phyloP scores from a whole-genome alignment of 1,139 yeast species.

The Saccharomyces hybrid region DNA sequence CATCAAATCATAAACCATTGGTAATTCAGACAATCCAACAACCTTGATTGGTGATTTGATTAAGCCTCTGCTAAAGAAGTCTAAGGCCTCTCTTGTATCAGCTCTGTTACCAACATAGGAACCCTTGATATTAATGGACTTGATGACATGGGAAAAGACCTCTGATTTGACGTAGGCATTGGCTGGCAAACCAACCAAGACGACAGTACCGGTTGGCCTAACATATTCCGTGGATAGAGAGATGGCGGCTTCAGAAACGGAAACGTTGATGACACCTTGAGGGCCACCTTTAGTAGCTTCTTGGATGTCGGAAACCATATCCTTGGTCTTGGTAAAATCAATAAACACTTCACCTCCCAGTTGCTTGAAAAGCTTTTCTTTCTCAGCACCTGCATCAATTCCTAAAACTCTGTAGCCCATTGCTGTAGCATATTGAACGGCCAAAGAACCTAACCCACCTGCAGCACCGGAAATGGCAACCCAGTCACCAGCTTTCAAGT shows the following conservation, averaged over 20 bases:
- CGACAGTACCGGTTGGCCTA: conserved; percentile 63
- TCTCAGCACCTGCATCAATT: conserved; percentile 69
- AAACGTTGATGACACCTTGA: conserved; percentile 67
- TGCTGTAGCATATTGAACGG: conserved; percentile 66
- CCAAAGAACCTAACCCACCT: conserved; percentile 72
- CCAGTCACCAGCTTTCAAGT: conserved; percentile 61
- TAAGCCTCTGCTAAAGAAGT: conserved; percentile 62
- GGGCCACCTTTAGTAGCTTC: conserved; percentile 64
- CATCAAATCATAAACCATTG: conserved; percentile 57
- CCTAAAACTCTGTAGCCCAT: conserved; percentile 66
- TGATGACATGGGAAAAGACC: conserved; percentile 59
- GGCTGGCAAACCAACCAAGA: conserved; percentile 69
- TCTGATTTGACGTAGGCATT: conserved; percentile 57
- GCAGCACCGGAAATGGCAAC: conserved; percentile 73
- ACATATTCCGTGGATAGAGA: conserved; percentile 56
- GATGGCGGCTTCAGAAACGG: conserved; percentile 62
- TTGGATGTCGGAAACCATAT: conserved; percentile 47
- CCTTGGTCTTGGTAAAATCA: conserved; percentile 54
- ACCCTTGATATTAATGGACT: conserved; percentile 56
- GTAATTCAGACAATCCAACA: conserved; percentile 59
- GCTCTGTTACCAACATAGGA: conserved; percentile 79
- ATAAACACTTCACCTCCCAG: conserved; percentile 63
- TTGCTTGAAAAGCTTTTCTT: conserved; percentile 46
- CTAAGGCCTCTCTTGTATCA: conserved; percentile 68
- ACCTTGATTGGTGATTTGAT: conserved; percentile 63